Base-by-base conservation (phyloP, 108 stramenopile species). In the Fistulifera solaris region DNA sequence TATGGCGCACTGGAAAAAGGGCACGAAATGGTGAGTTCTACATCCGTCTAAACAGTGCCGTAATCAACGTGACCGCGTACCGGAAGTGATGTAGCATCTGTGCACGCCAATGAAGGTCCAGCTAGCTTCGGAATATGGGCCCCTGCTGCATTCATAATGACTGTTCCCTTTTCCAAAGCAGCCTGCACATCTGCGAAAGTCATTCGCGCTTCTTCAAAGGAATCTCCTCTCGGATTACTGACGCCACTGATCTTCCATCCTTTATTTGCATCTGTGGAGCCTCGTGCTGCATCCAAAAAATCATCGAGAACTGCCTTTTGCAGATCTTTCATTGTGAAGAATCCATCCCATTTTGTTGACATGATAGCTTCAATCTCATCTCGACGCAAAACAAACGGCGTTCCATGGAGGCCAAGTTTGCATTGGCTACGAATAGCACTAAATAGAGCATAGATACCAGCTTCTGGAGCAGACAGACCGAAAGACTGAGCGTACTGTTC, bases 91-190 rank as follows among this genome's bases (percentile, higher is more conserved):
- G 83, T 66, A 11, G 90, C 87, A 71, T 94, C 94, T 18, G 78
- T 70, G 1, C 68, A 72, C 7, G 87, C 90, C 52, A 93, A 59
- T 42, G 81, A 69, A 14, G 88, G 70, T 15, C 76, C 87, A 12
- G 94, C 88, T 38, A 94, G 66, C 55, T 65, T 71, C 12, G 85
- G 83, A 57, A 91, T 80, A 40, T 87, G 85, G 8, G 85, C 85
- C 46, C 87, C 87, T 40, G 75, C 75, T 3, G 78, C 75, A 65
- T 91, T 91, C 65, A 91, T 83, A 26, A 91, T 85, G 24, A 91
- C 89, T 19, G 85, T 91, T 19, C 85, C 85, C 64, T 76, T 77
- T 61, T 82, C 79, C 18, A 89, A 48, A 7, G 84, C 80, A 0
- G 60, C 17, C 28, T 67, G 26, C 5, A 89, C 82, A 47, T 89